Evolutionary conservation across 1,284 basidiomycete genomes (phyloP).

Genomic region (Neonothopanus nambi): DNA sequence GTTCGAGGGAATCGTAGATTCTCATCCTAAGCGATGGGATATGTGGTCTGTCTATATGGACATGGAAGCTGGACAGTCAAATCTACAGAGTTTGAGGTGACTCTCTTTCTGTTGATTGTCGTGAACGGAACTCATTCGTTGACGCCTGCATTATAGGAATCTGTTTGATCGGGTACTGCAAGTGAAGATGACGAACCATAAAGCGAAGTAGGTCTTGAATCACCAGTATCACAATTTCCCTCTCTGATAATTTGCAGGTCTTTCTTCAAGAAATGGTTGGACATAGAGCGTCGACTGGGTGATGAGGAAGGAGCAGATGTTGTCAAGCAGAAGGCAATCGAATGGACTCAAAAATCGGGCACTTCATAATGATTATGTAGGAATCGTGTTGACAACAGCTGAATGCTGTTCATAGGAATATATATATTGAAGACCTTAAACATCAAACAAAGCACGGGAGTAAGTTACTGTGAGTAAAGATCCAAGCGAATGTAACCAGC

Average conservation of each 20-base stretch:
- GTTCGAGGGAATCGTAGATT: constrained; percentile 95
- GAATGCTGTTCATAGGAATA: constrained; percentile 26
- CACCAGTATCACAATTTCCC: neutral
- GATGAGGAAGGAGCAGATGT: constrained; percentile 80
- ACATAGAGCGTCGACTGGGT: constrained; percentile 84
- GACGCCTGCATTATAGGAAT: constrained; percentile 50
- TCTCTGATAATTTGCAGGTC: constrained; percentile 44
- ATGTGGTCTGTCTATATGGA: constrained; percentile 98
- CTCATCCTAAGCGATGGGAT: constrained; percentile 92
- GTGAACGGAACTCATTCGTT: too few relatives aligned
- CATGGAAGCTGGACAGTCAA: constrained; percentile 81
- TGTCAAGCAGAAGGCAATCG: constrained; percentile 88
- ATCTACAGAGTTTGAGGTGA: constrained; percentile 77
- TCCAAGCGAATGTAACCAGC: constrained; percentile 53
- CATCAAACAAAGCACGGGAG: constrained; percentile 35
- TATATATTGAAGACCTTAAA: constrained; percentile 26
- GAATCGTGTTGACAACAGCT: constrained; percentile 11
- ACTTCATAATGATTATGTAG: constrained; percentile 20
- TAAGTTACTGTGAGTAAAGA: constrained; percentile 43
- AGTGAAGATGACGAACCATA: constrained; percentile 90
- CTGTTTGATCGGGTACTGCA: constrained; percentile 83
- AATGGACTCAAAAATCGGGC: constrained; percentile 75
- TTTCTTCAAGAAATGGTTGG: constrained; percentile 98
- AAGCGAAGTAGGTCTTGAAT: constrained; percentile 74
- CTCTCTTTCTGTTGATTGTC: constrained; percentile 23